Evolutionary conservation across 257 asterid species (phyloP), one percentile per base, ranked within the genome.

Genomic region (Nicotiana otophora): DNA sequence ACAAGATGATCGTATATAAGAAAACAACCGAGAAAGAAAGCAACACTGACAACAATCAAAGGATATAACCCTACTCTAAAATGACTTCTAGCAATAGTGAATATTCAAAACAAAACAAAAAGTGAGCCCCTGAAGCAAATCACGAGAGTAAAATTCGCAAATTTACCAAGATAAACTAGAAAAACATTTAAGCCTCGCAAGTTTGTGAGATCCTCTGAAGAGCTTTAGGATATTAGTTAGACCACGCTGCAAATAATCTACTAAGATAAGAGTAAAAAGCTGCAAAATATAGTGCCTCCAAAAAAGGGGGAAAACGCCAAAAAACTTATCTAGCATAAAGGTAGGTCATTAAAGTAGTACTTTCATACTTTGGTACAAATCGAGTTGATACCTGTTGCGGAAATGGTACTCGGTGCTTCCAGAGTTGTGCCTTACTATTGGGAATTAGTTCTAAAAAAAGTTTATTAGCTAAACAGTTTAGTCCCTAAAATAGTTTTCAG

Each of bases 191-290:
- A 9, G 39, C 39, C 61, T 46, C 34, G 46, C 36, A 48, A 74
- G 39, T 74, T 14, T 48, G 23, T 23, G 23, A 46, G 48, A 48
- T 46, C 51, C 16, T 16, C 48, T 75, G 4, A 31, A 51, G 63
- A 53, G 48, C 17, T 28, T 11, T 51, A 75, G 79, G 20, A n/a
- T 10, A 10, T 5, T 74, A 74, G 62, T 39, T 74, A 74, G 61
- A 74, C 79, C 20, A 30, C 23, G 51, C 79, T 23, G 62, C 62
- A 74, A 72, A 74, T 48, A 74, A 74, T 48, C 63, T 39, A 75
- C 28, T 8, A 39, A 26, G 62, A 70, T 42, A 3, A 23, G 33
- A 51, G 46, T 28, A 26, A 75, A 75, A 51, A 10, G 46, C 14
- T 75, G 17, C 26, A 75, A 53, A 75, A 11, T 30, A 64, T 28